Evolutionary conservation across 495 filamentous ascomycete species (phyloP), one percentile per base, ranked within the genome.

Genomic region (Trichoderma asperelloides): DNA sequence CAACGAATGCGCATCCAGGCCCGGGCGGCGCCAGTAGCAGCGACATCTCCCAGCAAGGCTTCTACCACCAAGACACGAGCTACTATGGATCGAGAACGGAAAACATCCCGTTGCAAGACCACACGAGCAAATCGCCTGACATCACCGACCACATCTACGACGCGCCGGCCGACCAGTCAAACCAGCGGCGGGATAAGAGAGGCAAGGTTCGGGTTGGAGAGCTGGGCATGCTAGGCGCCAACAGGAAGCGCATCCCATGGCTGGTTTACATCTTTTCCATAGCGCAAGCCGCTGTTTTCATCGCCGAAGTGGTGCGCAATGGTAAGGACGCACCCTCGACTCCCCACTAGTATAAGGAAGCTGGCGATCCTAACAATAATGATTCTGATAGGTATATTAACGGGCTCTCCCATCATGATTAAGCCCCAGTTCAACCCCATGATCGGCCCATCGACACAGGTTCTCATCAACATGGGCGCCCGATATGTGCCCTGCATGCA

Each of bases 401-500:
- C 90, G 5, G 85, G 85, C 64, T 87, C 87, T 2, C 92, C 93
- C 13, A 97, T 98, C 71, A 85, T 89, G 76, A 96, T 87, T 30
- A 81, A 94, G 33, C 96, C 95, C 5, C 79, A 80, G 13, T 93
- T 98, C 80, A 98, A 98, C 76, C 90, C 90, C 57, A 96, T 98
- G 91, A 96, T 98, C 73, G 95, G 95, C 0, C 95, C 95, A 3
- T 96, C 93, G 2, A 83, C 89, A 4, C 91, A 91, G 70, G 84
- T 98, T 37, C 87, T 95, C 69, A 96, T 98, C 76, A 96, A 95
- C 74, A 96, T 98, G 92, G 95, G 95, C 67, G 91, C 94, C 41
- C 86, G 94, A 30, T 98, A 89, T 74, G 86, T 91, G 7, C 91
- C 94, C 7, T 98, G 95, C 76, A 98, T 98, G 95, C 93, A 92